A percentile compares a stretch with the other conserved stretches of the same genome.
phyloP scores from a whole-genome alignment of 169 alveolate species.

The Eimeria brunetti region DNA sequence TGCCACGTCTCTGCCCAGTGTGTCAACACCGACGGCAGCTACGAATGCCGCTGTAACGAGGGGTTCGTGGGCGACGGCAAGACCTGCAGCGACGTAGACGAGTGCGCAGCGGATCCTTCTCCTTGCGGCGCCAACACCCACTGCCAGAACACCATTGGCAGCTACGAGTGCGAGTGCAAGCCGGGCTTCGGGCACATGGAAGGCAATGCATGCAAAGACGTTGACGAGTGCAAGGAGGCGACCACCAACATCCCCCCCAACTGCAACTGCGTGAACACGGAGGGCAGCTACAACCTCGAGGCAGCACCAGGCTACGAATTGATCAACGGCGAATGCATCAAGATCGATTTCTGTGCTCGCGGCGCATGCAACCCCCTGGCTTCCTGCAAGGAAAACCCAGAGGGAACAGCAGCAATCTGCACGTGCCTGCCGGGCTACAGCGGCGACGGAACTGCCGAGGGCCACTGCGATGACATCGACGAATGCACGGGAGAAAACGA shows the following conservation, averaged over 20 bases:
- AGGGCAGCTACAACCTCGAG: constrained; percentile 83
- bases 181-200: constrained; percentile 53
- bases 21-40: constrained; percentile 80
- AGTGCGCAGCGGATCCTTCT: constrained; percentile 74
- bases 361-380: constrained; percentile 76
- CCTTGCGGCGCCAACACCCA: constrained; percentile 64
- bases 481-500: constrained; percentile 78
- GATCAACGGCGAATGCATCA: constrained; percentile 63
- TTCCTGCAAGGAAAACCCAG: constrained; percentile 77
- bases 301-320: constrained; percentile 81
- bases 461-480: constrained; percentile 81
- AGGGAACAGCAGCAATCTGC: constrained; percentile 77
- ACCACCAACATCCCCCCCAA: constrained; percentile 25
- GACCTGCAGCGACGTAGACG: constrained; percentile 82
- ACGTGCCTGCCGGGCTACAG: constrained; percentile 51
- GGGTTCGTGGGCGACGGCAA: constrained; percentile 80
- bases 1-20: constrained; percentile 81
- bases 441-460: constrained; percentile 84
- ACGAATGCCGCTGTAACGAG: constrained; percentile 79
- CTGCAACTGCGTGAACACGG: constrained; percentile 81
- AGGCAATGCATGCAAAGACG: constrained; percentile 76
- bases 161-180: constrained; percentile 84
- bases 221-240: constrained; percentile 83
- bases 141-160: constrained; percentile 84
- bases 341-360: constrained; percentile 83